Evolutionary conservation across 2,329 filamentous ascomycete genomes (phyloP), one percentile per base, ranked within the genome.

Genomic region (Verticillium nonalfalfae): DNA sequence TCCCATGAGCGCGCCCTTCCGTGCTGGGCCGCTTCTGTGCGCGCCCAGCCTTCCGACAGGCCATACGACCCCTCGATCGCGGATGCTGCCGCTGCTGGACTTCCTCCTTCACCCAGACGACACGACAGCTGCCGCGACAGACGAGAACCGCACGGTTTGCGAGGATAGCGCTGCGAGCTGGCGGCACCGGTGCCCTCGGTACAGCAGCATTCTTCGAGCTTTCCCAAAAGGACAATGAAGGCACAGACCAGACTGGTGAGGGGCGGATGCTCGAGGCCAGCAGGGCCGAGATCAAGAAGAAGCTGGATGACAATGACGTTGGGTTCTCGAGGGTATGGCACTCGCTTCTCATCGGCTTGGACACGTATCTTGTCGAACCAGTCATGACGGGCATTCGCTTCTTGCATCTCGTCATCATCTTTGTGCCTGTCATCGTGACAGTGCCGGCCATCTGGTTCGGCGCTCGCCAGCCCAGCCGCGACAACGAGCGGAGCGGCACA

Each of bases 341-440:
- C 65, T 80, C 80, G 13, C 69, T 91, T 34, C 79, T 88, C 62
- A 80, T 92, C 35, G 85, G 89, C 61, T 66, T 95, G 40, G 91
- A 96, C 68, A 64, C 83, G 1, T 91, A 87, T 70, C 75, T 94
- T n/a, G 85, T 84, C 82, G 95, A 99, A 74, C 94, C 95, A 0
- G 74, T 97, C 33, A 93, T 89, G 60, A 99, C 94, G 0, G 91
- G 90, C 0, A 74, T 94, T 56, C 85, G 95, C n/a, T 96, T 99
- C 68, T 74, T 97, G 18, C 91, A 97, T 71, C 80, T 99, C 5
- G 85, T 91, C 57, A 74, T 89, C 62, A 95, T 99, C 60, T 99
- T 99, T 71, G 87, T 97, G 21, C 95, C 95, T 0, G 93, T 99
- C 52, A 86, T 99, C 59, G 73, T 89, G 1, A 83, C 90, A 0